Evolutionary conservation across 1,284 basidiomycete species (phyloP).

Genomic region (Pseudozyma sp.): DNA sequence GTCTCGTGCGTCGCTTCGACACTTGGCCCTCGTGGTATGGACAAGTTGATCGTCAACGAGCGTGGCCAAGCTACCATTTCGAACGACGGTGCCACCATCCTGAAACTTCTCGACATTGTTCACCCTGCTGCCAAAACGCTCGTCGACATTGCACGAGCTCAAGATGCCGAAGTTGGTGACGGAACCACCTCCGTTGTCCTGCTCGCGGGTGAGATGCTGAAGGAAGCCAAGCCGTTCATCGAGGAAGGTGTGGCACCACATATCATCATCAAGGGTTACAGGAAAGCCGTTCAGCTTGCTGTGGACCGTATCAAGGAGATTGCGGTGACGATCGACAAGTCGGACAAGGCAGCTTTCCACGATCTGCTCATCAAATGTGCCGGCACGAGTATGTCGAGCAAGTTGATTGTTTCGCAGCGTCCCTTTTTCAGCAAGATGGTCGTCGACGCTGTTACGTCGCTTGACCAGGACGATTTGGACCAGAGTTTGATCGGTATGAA

Average conservation of each 20-base stretch:
- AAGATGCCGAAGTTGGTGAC: slow-evolving; percentile 98
- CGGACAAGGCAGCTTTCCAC: slow-evolving; percentile 89
- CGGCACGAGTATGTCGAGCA: slow-evolving; percentile 98
- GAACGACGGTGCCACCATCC: slow-evolving; percentile 95
- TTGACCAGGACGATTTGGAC: slow-evolving; percentile 94
- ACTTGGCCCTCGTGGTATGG: slow-evolving; percentile 98
- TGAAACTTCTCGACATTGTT: slow-evolving; percentile 96
- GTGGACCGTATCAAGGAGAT: slow-evolving; percentile 88
- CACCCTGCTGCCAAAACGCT: slow-evolving; percentile 96
- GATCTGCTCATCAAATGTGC: slow-evolving; percentile 95
- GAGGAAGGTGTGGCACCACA: slow-evolving; percentile 98
- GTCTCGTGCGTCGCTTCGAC: slow-evolving; percentile 77
- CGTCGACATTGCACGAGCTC: slow-evolving; percentile 96
- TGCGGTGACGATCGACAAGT: slow-evolving; percentile 90
- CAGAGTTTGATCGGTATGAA: slow-evolving; percentile 98
- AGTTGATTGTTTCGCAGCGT: slow-evolving; percentile 98
- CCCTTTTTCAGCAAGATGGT: slow-evolving; percentile 99
- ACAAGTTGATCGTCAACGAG: slow-evolving; percentile 80
- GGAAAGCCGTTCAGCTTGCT: slow-evolving; percentile 86
- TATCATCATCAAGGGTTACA: slow-evolving; percentile 96
- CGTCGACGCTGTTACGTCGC: slow-evolving; percentile 83
- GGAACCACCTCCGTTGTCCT: slow-evolving; percentile 96
- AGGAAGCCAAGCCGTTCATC: slow-evolving; percentile 89
- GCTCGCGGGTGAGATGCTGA: slow-evolving; percentile 91
- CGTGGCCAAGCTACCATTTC: slow-evolving; percentile 97